Evolutionary conservation across 1,284 basidiomycete genomes (phyloP), one percentile per base, ranked within the genome.

Genomic region (Ceratobasidium sp.): DNA sequence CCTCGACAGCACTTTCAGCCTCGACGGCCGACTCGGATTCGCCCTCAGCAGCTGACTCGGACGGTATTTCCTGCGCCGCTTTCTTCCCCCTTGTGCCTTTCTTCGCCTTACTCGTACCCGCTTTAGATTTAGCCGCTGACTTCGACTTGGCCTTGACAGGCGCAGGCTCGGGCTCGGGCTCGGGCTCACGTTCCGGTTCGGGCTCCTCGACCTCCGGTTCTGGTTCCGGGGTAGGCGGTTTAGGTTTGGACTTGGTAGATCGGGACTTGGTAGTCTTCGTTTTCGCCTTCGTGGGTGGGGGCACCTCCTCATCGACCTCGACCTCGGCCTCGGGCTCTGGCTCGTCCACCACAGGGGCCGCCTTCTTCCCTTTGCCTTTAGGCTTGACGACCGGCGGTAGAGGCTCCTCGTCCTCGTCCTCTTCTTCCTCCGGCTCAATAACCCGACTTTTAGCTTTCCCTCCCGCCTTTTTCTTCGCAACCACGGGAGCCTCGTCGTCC

Each of bases 401-500:
- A 20, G 52, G 44, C 44, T 61, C 69, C n/a, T 54, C 54, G 3
- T 57, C 33, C 33, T 33, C 33, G 33, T 33, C 33, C 33, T 33
- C n/a, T 28, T 71, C 52, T 48, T 59, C 40, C 15, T 54, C 52
- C 33, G 33, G 40, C 70, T 73, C 54, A n/a, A 44, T 12, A 48
- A 46, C 38, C 28, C 70, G 44, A 7, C 38, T n/a, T 40, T 74
- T 62, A 44, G 65, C 38, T 26, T 70, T 70, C 2, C 54, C 64
- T n/a, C 33, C 46, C 3, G 50, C 42, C 61, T 77, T 67, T 50
- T 65, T 50, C 52, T 59, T 59, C 38, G 70, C 40, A 44, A 57
- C 64, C 42, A 52, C 50, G 40, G 66, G 66, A 40, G 65, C 70
- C 28, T 64, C 64, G 38, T 68, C 73, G 54, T 54, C 56, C n/a